Base-by-base conservation (phyloP, 768 basidiomycete genomes). In the Leccinellum albellum region DNA sequence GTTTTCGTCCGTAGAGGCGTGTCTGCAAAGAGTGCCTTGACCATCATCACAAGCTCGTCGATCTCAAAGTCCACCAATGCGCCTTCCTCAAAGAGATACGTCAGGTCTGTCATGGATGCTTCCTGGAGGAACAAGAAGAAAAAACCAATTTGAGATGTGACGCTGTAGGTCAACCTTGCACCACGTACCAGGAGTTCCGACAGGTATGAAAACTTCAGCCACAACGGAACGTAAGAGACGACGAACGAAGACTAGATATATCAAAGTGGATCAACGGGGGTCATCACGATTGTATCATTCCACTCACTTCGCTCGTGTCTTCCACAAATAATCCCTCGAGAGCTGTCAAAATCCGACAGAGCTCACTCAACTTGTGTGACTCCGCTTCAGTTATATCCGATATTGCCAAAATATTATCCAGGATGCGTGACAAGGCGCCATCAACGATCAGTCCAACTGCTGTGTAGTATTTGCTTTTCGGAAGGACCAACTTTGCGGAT, bases 191-290 rank as follows among this genome's bases (percentile, higher is more conserved):
- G 70, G 13, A 98, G 80, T 70, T 97, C 94, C 2, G 91, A 91
- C 5, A 97, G 79, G 71, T 98, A 98, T 20, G 89, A 93, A 71
- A 91, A 96, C 71, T 96, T 96, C 64, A 97, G 78, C 95, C 95
- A 98, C 13, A 84, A 87, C 2, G 91, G 89, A n/a, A 95, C 91
- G 61, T 91, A 92, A 0, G 84, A 85, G 1, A 88, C 88, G 7
- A 92, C 85, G 49, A 89, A 85, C 0, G 91, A 88, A 20, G 87
- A 79, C 82, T 89, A 61, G 28, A 44, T 45, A 46, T n/a, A 17
- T 8, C 17, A 32, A 28, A 48, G 8, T 10, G 23, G 20, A 53
- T 61, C 31, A 61, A 49, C 9, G n/a, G 17, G n/a, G 13, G 47
- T 46, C 28, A 32, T 51, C 37, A 40, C n/a, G 20, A 42, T 28